Percentiles rank a stretch among this genome's conserved stretches.
These are phyloP conservation scores for Colletotrichum horii DNA, from an alignment of 2,329 filamentous ascomycete genomes.

Conservation along the genomic window DNA sequence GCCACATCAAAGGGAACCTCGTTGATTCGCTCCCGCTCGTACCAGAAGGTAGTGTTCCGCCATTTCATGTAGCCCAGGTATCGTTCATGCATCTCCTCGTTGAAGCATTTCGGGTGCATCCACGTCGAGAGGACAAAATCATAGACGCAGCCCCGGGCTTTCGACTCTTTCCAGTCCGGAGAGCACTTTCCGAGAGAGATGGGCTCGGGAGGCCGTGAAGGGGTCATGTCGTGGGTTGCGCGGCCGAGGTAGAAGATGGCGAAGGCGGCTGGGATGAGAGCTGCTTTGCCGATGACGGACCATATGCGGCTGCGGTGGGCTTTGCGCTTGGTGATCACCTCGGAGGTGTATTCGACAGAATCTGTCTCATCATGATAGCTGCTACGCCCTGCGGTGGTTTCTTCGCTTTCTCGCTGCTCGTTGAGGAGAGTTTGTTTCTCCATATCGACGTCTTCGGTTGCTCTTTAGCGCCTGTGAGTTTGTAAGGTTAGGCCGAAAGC, in stretches of 20 bases:
- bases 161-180: slow-evolving; percentile 27
- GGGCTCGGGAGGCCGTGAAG: neutral
- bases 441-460: neutral
- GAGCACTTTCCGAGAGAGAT: slow-evolving; percentile 2
- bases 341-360: neutral
- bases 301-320: neutral
- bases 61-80: slow-evolving; percentile 12
- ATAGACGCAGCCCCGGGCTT: slow-evolving; percentile 24
- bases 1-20: slow-evolving; percentile 9
- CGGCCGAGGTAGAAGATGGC: slow-evolving; percentile 4
- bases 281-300: neutral
- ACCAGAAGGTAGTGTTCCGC: slow-evolving; percentile 12
- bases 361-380: slow-evolving; percentile 1
- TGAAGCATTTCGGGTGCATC: slow-evolving; percentile 25
- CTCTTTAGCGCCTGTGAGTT: neutral
- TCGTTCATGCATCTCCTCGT: slow-evolving; percentile 10
- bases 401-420: neutral
- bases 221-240: neutral
- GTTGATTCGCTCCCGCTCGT: slow-evolving; percentile 6
- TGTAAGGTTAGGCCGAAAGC: neutral
- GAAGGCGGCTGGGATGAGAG: neutral
- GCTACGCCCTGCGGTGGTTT: neutral
- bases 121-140: slow-evolving; percentile 21
- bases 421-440: neutral
- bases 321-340: neutral